Evolutionary conservation across 331 rosid genomes (phyloP), one percentile per base, ranked within the genome.

Genomic region (Malus hybrid): DNA sequence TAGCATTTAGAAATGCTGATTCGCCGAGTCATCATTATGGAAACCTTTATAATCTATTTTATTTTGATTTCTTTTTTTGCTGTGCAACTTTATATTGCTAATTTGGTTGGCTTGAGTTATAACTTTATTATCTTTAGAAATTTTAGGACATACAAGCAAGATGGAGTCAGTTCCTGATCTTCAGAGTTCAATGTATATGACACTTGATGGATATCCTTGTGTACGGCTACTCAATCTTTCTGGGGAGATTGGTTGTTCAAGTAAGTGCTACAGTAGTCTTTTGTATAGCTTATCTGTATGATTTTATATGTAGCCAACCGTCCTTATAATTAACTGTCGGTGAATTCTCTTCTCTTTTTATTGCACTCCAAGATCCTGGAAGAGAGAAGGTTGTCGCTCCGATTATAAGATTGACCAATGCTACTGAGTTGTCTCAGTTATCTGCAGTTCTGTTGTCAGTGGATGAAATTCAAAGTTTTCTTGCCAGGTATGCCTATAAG

Each of bases 81-180:
- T 29, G 15, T 5, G 28, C 42, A 67, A 19, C 16, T 52, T 52
- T 52, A 5, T 52, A 52, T 4, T 24, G 33, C 62, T 52, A 14
- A 34, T 24, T 20, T 19, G 10, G 48, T 27, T 66, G 22, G 15
- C 18, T 44, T 50, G 20, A 48, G 31, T 24, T 20, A 12, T 22
- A 65, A 29, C 46, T 16, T 6, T 16, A 3, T 7, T 71, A 20
- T 48, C 46, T 56, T 46, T 6, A 24, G 48, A 69, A 36, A 42
- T 56, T 46, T 54, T 78, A 86, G 91, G 81, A 44, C 77, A 84
- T 71, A 79, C 89, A 42, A 80, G 76, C 75, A 75, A 83, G 73
- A 85, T 93, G 88, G 92, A 91, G 78, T 93, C 98, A 16, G 98
- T 93, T 77, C 98, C 98, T 3, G 98, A 93, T 86, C 97, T 93